These are phyloP conservation scores for Chloranthus sessilifolius DNA, from an alignment of 164 flowering plant species.

Conservation along the genomic window DNA sequence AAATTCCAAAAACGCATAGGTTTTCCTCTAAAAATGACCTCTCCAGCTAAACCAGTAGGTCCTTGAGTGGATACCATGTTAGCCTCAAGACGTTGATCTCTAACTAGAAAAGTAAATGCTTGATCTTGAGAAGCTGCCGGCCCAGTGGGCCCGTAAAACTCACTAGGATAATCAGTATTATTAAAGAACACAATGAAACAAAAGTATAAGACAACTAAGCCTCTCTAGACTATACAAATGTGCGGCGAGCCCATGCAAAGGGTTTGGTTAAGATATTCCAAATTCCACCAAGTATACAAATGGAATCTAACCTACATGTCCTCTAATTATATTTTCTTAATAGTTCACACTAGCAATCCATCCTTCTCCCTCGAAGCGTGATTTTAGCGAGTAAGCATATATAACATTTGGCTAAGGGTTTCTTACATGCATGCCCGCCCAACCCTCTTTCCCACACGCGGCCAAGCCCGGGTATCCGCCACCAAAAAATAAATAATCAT, in stretches of 20 bases:
- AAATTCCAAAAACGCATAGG: neutral
- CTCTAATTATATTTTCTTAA: too few relatives aligned
- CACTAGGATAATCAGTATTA: neutral
- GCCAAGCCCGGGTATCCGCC: too few relatives aligned
- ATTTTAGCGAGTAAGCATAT: too few relatives aligned
- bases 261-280: conserved; percentile 6
- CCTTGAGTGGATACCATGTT: conserved; percentile 4
- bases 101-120: too few relatives aligned
- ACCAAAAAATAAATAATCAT: too few relatives aligned
- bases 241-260: neutral
- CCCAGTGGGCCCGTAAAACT: neutral
- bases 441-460: too few relatives aligned
- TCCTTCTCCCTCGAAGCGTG: too few relatives aligned
- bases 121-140: too few relatives aligned
- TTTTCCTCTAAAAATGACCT: neutral
- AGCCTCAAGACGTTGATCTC: conserved; percentile 2
- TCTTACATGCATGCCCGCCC: too few relatives aligned
- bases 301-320: too few relatives aligned
- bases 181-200: neutral
- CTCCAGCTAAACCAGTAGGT: conserved; percentile 1
- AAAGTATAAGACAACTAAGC: neutral
- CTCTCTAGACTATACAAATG: conserved; percentile 3
- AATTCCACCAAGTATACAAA: conserved; percentile 3
- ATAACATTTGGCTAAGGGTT: too few relatives aligned
- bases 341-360: too few relatives aligned